Conservation (phyloP, 83 land plant genomes). For the Diphasiastrum complanatum region DNA sequence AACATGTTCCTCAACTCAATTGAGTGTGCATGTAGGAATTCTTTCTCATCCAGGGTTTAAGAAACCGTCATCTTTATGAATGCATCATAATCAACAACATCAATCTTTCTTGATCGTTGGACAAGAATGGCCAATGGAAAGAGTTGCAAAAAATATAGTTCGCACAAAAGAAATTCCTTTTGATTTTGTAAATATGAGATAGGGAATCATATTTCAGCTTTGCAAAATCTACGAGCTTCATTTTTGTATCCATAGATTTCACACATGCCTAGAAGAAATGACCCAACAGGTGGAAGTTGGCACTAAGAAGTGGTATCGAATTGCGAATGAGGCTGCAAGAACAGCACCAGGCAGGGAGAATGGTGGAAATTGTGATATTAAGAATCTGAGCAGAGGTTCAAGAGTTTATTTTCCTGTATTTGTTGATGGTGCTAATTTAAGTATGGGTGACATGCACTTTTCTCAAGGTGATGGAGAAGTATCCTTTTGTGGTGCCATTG, state of each 20-base stretch:
- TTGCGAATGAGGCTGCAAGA: constrained; percentile 74
- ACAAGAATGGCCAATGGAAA: no score
- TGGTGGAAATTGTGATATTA: constrained; percentile 97
- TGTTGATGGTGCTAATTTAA: constrained; percentile 82
- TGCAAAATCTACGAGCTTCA: neutral
- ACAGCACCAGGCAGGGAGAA: constrained; percentile 92
- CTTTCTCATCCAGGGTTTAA: no score
- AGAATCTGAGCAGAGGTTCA: constrained; percentile 89
- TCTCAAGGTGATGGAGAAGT: constrained; percentile 99
- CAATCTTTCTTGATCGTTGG: no score
- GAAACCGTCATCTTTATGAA: no score
- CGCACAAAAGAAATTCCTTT: no score
- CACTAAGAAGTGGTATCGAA: constrained; percentile 55
- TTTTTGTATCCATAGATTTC: constrained; percentile 5
- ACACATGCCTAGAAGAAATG: neutral
- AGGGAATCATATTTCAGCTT: no score
- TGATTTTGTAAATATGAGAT: no score
- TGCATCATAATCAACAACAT: no score
- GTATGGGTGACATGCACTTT: constrained; percentile 93
- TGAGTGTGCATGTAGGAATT: no score
- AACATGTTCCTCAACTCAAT: no score
- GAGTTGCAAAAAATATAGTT: no score
- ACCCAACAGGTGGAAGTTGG: constrained; percentile 32
- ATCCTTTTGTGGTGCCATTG: constrained; percentile 89
- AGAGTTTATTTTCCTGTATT: constrained; percentile 86